These are phyloP conservation scores for Gossypium ekmanianum DNA, from an alignment of 345 rosid species.

Conservation along the genomic window DNA sequence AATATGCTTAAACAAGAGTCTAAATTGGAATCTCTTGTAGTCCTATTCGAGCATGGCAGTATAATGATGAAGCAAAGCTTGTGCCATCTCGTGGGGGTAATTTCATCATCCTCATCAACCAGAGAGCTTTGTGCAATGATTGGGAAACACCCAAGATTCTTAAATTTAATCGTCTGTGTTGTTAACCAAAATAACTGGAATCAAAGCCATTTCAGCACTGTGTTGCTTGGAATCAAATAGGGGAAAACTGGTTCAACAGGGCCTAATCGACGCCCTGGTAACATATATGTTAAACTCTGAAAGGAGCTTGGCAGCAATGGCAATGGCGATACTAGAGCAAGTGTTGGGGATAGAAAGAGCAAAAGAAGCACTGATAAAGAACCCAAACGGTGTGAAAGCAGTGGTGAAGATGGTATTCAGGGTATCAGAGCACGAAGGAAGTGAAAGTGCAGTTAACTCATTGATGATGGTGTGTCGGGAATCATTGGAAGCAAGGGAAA, in stretches of 20 bases:
- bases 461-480: slow-evolving; percentile 39
- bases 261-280: slow-evolving; percentile 31
- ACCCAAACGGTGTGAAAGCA: slow-evolving; percentile 32
- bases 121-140: slow-evolving; percentile 34
- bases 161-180: slow-evolving; percentile 23
- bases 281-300: slow-evolving; percentile 29
- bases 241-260: slow-evolving; percentile 34
- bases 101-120: slow-evolving; percentile 39
- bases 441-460: slow-evolving; percentile 47
- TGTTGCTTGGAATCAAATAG: slow-evolving; percentile 36
- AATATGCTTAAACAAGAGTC: slow-evolving; percentile 40
- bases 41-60: slow-evolving; percentile 37
- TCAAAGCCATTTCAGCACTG: slow-evolving; percentile 42
- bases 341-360: slow-evolving; percentile 31
- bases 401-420: slow-evolving; percentile 56
- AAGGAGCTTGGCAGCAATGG: slow-evolving; percentile 27
- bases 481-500: slow-evolving; percentile 46
- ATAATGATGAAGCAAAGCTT: slow-evolving; percentile 28
- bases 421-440: slow-evolving; percentile 54
- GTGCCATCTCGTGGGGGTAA: slow-evolving; percentile 40
- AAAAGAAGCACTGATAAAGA: slow-evolving; percentile 31
- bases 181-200: slow-evolving; percentile 27
- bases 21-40: slow-evolving; percentile 30
- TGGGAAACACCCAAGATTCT: slow-evolving; percentile 23
- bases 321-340: slow-evolving; percentile 39